Evolutionary conservation across 306 rosid species (phyloP).

Genomic region (Castanopsis chinensis): DNA sequence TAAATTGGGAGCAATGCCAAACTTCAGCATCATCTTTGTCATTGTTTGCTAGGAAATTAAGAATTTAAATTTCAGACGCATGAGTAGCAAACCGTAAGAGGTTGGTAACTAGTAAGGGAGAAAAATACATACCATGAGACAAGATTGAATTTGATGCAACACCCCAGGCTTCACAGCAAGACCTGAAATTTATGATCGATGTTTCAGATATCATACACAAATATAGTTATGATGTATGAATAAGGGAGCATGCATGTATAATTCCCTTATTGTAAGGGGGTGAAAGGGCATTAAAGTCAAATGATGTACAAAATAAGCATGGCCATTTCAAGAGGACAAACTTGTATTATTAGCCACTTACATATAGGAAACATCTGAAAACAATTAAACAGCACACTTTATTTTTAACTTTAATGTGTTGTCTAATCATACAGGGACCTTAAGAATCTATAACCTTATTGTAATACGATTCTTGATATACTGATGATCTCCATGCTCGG

Average conservation of each 20-base stretch:
- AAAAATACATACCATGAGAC: slow-evolving; percentile 52
- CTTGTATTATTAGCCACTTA: neutral
- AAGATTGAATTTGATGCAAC: slow-evolving; percentile 67
- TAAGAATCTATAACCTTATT: neutral
- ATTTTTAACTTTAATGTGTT: neutral
- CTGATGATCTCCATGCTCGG: neutral
- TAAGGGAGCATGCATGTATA: neutral
- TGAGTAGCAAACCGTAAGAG: slow-evolving; percentile 10
- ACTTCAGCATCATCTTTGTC: slow-evolving; percentile 70
- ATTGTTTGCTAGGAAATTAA: slow-evolving; percentile 50
- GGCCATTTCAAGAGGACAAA: slow-evolving; percentile 5
- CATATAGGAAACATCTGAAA: neutral
- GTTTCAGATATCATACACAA: slow-evolving; percentile 11
- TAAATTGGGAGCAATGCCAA: slow-evolving; percentile 54
- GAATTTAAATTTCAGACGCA: slow-evolving; percentile 21
- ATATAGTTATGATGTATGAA: neutral
- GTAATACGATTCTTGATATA: neutral
- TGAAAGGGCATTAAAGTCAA: neutral
- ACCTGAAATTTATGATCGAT: slow-evolving; percentile 48
- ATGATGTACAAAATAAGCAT: neutral
- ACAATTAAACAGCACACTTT: too few species aligned
- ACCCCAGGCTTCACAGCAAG: slow-evolving; percentile 81
- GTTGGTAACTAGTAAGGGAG: slow-evolving; percentile 18
- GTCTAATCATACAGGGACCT: too few species aligned
- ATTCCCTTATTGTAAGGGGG: neutral